These are phyloP conservation scores for Globisporangium takayamanum DNA, from an alignment of 352 stramenopile species.

Conservation along the genomic window DNA sequence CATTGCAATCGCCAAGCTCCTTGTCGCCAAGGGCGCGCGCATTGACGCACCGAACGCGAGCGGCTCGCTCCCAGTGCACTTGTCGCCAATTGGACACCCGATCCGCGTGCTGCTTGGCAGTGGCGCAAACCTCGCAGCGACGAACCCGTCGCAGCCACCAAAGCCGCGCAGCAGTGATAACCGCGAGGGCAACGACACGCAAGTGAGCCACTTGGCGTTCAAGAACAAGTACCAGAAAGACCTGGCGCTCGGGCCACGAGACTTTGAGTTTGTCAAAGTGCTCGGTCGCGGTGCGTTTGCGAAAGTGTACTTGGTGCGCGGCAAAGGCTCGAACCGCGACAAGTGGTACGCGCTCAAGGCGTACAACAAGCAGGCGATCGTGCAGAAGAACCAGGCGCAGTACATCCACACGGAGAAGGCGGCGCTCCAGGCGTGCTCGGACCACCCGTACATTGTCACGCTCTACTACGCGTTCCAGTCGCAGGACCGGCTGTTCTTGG, in stretches of 20 bases:
- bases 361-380: conserved; percentile 86
- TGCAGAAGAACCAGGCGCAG: conserved; percentile 86
- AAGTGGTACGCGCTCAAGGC: conserved; percentile 85
- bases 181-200: conserved; percentile 52
- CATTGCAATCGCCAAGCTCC: conserved; percentile 70
- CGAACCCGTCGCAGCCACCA: conserved; percentile 59
- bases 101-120: conserved; percentile 79
- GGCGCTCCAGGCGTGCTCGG: conserved; percentile 71
- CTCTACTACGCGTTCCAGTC: conserved; percentile 85
- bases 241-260: conserved; percentile 65
- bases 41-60: conserved; percentile 76
- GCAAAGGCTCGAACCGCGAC: conserved; percentile 80
- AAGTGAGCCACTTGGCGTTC: conserved; percentile 80
- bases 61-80: conserved; percentile 72
- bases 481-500: conserved; percentile 72
- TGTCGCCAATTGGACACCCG: conserved; percentile 82
- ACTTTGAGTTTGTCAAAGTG: conserved; percentile 87
- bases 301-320: conserved; percentile 81
- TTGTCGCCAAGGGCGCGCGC: conserved; percentile 63
- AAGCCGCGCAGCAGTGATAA: conserved; percentile 38
- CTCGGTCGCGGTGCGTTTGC: conserved; percentile 75
- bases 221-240: conserved; percentile 90
- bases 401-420: conserved; percentile 86
- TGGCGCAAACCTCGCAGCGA: conserved; percentile 58
- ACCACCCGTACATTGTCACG: conserved; percentile 85